Conservation (phyloP, 306 rosid species). For the Inga oerstediana region DNA sequence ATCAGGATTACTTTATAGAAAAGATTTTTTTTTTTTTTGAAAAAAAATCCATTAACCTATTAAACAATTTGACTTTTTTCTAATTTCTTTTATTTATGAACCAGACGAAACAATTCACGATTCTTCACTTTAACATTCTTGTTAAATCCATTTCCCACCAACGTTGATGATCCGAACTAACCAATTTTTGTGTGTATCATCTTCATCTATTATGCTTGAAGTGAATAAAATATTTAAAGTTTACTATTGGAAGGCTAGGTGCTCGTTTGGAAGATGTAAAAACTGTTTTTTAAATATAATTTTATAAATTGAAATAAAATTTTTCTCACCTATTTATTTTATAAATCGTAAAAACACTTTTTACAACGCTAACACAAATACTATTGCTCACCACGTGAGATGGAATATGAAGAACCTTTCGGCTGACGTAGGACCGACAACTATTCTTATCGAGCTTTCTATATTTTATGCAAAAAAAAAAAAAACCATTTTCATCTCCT, state of each 20-base stretch:
- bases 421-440: background rate
- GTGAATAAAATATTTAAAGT: background rate
- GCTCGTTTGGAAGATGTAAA: no score
- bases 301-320: no score
- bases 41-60: background rate
- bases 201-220: background rate
- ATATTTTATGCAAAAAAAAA: background rate
- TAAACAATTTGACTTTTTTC: background rate
- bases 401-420: background rate
- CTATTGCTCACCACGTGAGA: background rate
- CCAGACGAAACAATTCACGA: no score
- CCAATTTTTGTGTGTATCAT: background rate
- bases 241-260: no score
- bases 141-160: background rate
- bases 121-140: background rate
- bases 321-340: no score
- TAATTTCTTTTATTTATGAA: background rate
- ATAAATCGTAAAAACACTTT: no score
- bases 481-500: background rate
- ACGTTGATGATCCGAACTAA: background rate
- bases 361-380: no score
- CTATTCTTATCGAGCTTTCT: background rate
- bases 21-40: no score
- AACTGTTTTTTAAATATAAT: no score
- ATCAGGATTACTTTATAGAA: background rate